phyloP scores from a whole-genome alignment of 2,329 filamentous ascomycete genomes.

The Pseudofabraea citricarpa region DNA sequence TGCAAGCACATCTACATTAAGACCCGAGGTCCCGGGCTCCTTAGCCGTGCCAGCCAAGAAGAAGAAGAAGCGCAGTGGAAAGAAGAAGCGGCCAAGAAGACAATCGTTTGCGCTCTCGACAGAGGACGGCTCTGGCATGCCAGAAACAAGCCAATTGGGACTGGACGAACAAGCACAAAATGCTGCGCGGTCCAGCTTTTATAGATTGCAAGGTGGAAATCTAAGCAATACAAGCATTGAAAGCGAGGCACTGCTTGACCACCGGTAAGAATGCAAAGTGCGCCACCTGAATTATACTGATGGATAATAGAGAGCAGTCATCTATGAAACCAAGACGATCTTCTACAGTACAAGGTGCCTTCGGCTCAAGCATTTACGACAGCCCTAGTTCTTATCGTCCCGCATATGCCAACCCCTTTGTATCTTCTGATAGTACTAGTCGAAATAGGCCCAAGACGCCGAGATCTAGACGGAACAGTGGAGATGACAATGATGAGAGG shows the following conservation, averaged over 20 bases:
- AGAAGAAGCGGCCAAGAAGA: slow-evolving; percentile 70
- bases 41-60: slow-evolving; percentile 11
- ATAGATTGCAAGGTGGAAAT: slow-evolving; percentile 48
- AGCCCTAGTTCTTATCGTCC: slow-evolving; percentile 28
- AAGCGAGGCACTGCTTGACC: slow-evolving; percentile 82
- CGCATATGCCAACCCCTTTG: slow-evolving; percentile 26
- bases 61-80: slow-evolving; percentile 71
- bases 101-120: slow-evolving; percentile 72
- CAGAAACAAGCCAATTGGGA: slow-evolving; percentile 29
- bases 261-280: slow-evolving; percentile 59
- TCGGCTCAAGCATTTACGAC: slow-evolving; percentile 30
- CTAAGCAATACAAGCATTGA: slow-evolving; percentile 83
- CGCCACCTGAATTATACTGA: slow-evolving; percentile 31
- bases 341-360: slow-evolving; percentile 36
- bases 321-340: slow-evolving; percentile 60
- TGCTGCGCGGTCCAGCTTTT: slow-evolving; percentile 36
- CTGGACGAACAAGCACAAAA: slow-evolving; percentile 22
- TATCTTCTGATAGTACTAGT: slow-evolving; percentile 17
- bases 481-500: slow-evolving; percentile 42
- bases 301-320: slow-evolving; percentile 29
- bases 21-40: slow-evolving; percentile 9
- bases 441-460: slow-evolving; percentile 19
- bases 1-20: slow-evolving; percentile 10
- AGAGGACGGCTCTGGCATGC: slow-evolving; percentile 37
- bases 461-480: slow-evolving; percentile 34